Base-by-base conservation (phyloP, 441 rosid genomes). In the Populus tomentosa region DNA sequence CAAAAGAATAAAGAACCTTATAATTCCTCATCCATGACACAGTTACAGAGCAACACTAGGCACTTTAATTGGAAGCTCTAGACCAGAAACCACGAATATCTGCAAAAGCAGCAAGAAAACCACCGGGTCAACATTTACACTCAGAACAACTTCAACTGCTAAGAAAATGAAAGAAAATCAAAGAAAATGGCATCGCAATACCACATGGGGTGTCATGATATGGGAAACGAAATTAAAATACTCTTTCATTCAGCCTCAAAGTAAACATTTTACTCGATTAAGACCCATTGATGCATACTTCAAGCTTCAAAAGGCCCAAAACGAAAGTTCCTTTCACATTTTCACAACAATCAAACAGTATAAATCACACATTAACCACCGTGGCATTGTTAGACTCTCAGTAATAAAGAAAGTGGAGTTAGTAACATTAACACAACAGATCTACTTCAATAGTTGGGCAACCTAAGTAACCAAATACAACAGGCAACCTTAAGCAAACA, bases 61-160 rank as follows among this genome's bases (percentile, higher is more conserved):
- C 74, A 74, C 71, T 73, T 72, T 74, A 18, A 13, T 33, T n/a
- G 53, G 67, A 76, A 79, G 80, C 64, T 61, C 71, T 79, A n/a
- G 62, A 70, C 72, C 67, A 66, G 56, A 75, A 80, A 42, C 73
- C 67, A 53, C 76, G 32, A 33, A 65, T 59, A 42, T 80, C 88
- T 88, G 83, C 86, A 79, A 80, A 82, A 83, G 26, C 71, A 78
- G 24, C 30, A 61, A 76, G 66, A 69, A 72, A 75, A 72, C 18
- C 72, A 67, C 14, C 24, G 32, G 72, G 69, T 40, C 61, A 75
- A 62, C 24, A 79, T 35, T 33, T 42, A 7, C 76, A 69, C 67
- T 70, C 9, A 74, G 23, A 21, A 42, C 53, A 71, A 46, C 64
- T 70, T 42, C 68, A 42, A 61, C 46, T 3, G 75, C 72, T 18